Conservation (phyloP, 441 rosid species). For the Gossypium schwendimanii region DNA sequence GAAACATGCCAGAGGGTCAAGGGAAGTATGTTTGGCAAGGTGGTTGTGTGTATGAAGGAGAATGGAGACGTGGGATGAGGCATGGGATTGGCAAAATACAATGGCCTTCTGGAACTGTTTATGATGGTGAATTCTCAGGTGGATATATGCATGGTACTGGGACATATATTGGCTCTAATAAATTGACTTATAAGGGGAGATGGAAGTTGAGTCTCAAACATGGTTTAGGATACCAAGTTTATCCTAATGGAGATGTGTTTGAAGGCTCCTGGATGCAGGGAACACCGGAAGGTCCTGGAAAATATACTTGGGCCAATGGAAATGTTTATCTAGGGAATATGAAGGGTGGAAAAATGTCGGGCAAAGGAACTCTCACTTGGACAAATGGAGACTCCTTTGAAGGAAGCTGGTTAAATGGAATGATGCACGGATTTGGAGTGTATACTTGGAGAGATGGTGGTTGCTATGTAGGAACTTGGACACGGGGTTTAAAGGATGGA, state of each 20-base stretch:
- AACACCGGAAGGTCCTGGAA: constrained; percentile 91
- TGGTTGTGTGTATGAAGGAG: constrained; percentile 71
- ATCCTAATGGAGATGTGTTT: constrained; percentile 65
- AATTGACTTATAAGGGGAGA: constrained; percentile 66
- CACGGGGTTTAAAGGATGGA: constrained; percentile 88
- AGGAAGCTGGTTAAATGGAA: constrained; percentile 86
- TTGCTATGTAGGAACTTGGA: constrained; percentile 92
- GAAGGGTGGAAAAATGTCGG: constrained; percentile 93
- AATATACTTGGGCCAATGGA: constrained; percentile 81
- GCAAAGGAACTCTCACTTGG: constrained; percentile 89
- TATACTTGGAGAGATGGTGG: constrained; percentile 88
- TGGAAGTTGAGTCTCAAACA: constrained; percentile 89
- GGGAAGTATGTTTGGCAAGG: constrained; percentile 85
- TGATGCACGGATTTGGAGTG: constrained; percentile 94
- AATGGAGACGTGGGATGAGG: constrained; percentile 90
- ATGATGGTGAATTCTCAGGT: constrained; percentile 85
- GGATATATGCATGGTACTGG: constrained; percentile 88
- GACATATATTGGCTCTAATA: constrained; percentile 42
- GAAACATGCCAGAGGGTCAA: constrained; percentile 66
- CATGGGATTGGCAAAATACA: constrained; percentile 68
- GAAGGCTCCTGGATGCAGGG: constrained; percentile 97
- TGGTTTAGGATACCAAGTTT: constrained; percentile 80
- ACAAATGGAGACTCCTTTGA: constrained; percentile 71
- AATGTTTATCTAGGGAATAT: constrained; percentile 75
- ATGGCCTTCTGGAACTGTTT: constrained; percentile 73